Base-by-base conservation (phyloP, 1,284 basidiomycete species). In the Omphalotus olearius region DNA sequence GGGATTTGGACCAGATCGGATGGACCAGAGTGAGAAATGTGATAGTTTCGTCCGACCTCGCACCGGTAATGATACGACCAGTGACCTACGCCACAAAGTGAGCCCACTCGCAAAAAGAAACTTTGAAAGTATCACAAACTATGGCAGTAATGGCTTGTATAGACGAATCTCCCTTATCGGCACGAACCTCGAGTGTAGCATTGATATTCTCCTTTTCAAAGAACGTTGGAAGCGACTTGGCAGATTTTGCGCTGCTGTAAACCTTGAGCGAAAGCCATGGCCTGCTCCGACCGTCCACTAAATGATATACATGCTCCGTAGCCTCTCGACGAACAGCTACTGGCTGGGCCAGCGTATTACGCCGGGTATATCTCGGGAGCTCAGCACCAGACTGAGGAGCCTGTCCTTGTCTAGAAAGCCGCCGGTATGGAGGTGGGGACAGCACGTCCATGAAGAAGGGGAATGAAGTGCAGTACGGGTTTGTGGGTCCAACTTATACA, bases 131-230 rank as follows among this genome's bases (percentile, higher is more conserved):
- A 28, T 36, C 25, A 59, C 68, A 30, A 59, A 77, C 75, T 43
- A 57, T 65, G 36, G 70, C 69, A 28, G 65, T 68, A 47, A 77
- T 64, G 25, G 70, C 68, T 50, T 75, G 73, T 43, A 76, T 75
- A 20, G 72, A 56, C 7, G 52, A 75, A 57, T 76, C 74, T 20
- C 73, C 72, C 60, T 67, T 70, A 54, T 74, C 74, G 20, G 72
- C 72, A 47, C 64, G 62, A 53, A 77, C 59, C 55, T 75, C 70
- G 43, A 77, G 63, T 35, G 61, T 65, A 39, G 72, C 73, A 48
- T 64, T 73, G 60, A 77, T 70, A 48, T 70, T 69, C 60, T 76
- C 74, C 64, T 74, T 76, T 65, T 77, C 75, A 59, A 70, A 72
- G 37, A 52, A 47, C 18, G 35, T 20, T 6, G 51, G 51, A 26